Percentiles rank a stretch among this genome's conserved stretches.
Evolutionary conservation across 805 yeast species (phyloP).

Genomic region (Candida piceae): DNA sequence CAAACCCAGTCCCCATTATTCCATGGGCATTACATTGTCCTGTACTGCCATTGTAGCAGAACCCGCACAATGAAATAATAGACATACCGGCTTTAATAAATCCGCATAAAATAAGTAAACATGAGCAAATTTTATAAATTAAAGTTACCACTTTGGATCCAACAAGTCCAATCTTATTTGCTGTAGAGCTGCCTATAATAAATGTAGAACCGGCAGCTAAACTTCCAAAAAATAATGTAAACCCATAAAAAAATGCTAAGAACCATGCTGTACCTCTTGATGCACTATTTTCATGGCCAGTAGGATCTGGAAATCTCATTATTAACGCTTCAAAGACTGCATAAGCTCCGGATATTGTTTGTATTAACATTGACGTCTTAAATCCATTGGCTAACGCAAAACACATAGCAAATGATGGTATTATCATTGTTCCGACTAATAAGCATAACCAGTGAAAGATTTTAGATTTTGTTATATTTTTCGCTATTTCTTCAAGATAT

Average conservation of each 20-base stretch:
- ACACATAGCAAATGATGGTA: constrained; percentile 53
- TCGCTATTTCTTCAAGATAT: constrained; percentile 18
- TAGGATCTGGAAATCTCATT: constrained; percentile 57
- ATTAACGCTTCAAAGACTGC: constrained; percentile 52
- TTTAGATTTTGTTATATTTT: constrained; percentile 39
- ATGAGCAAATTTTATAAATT: constrained; percentile 42
- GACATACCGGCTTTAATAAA: constrained; percentile 81
- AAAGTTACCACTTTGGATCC: constrained; percentile 33
- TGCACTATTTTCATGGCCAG: constrained; percentile 63
- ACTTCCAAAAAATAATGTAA: constrained; percentile 50
- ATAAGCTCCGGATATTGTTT: constrained; percentile 42
- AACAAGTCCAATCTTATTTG: constrained; percentile 32
- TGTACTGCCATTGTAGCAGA: constrained; percentile 75
- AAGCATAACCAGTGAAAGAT: constrained; percentile 64
- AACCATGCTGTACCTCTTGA: constrained; percentile 68
- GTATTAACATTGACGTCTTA: constrained; percentile 42
- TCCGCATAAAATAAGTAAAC: constrained; percentile 49
- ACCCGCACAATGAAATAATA: constrained; percentile 79
- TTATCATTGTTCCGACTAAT: constrained; percentile 39
- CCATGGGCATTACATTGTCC: constrained; percentile 98
- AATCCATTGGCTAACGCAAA: constrained; percentile 50
- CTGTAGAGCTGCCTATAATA: constrained; percentile 27
- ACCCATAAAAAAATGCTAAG: constrained; percentile 41
- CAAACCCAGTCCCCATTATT: constrained; percentile 89
- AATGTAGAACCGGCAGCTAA: constrained; percentile 47